A percentile compares a stretch with the other conserved stretches of the same genome.
Conservation (phyloP, 768 basidiomycete genomes). For the Infundibulicybe gibba region DNA sequence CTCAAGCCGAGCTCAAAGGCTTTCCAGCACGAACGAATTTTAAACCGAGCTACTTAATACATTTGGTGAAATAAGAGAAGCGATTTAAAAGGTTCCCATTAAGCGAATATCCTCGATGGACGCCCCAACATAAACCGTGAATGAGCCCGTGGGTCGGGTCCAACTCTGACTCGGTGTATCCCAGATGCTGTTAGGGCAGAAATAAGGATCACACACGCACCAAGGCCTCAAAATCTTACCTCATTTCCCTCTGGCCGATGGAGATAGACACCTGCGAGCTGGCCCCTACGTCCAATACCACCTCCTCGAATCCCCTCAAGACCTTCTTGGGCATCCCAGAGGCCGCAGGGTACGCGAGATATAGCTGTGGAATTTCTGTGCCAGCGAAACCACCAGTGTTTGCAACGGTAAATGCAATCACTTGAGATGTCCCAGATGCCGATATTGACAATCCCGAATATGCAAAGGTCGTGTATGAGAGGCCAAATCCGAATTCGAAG, state of each 20-base stretch:
- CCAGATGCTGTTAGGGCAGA: slow-evolving; percentile 38
- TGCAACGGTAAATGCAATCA: slow-evolving; percentile 53
- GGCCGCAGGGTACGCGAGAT: slow-evolving; percentile 61
- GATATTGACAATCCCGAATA: slow-evolving; percentile 56
- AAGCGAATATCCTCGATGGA: slow-evolving; percentile 46
- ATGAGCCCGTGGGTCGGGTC: slow-evolving; percentile 46
- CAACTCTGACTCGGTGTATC: slow-evolving; percentile 49
- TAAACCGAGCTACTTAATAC: neutral
- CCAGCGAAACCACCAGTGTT: slow-evolving; percentile 65
- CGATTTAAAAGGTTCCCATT: slow-evolving; percentile 27
- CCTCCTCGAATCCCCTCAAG: slow-evolving; percentile 66
- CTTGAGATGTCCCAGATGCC: slow-evolving; percentile 38
- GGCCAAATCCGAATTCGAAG: slow-evolving; percentile 87
- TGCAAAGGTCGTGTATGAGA: slow-evolving; percentile 81
- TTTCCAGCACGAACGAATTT: too few species aligned
- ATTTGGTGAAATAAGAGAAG: too few species aligned
- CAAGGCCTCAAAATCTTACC: slow-evolving; percentile 25
- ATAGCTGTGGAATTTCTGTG: slow-evolving; percentile 75
- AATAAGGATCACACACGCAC: neutral
- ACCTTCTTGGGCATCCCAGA: slow-evolving; percentile 70
- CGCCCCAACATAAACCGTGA: slow-evolving; percentile 50
- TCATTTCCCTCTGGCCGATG: slow-evolving; percentile 38
- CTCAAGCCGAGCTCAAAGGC: too few species aligned
- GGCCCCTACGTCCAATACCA: slow-evolving; percentile 33
- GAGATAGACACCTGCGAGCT: slow-evolving; percentile 31